A percentile compares a stretch with the other conserved stretches of the same genome.
Evolutionary conservation across 2,329 filamentous ascomycete species (phyloP).

Genomic region (Dactylonectria estremocensis): DNA sequence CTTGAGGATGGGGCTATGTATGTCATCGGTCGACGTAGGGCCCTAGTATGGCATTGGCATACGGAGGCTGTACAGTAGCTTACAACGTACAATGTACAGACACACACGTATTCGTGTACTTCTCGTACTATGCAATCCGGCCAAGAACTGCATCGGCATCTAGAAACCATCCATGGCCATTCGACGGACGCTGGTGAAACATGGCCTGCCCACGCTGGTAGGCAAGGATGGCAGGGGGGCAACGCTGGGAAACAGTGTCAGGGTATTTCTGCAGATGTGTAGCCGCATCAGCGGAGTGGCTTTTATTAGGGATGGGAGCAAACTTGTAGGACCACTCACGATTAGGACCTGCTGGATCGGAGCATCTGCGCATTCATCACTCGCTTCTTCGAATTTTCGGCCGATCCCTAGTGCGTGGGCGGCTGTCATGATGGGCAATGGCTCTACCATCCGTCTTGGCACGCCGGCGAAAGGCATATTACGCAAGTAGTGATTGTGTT

Average conservation of each 20-base stretch:
- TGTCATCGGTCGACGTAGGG: conserved; percentile 25
- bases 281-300: conserved; percentile 38
- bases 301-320: conserved; percentile 24
- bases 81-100: too few relatives aligned
- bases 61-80: conserved; percentile 13
- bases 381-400: conserved; percentile 22
- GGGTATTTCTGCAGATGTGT: conserved; percentile 40
- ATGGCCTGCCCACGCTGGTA: conserved; percentile 34
- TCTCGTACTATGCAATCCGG: conserved; percentile 11
- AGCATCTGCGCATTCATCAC: conserved; percentile 35
- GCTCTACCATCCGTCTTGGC: conserved; percentile 23
- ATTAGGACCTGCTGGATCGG: conserved; percentile 30
- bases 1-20: conserved; percentile 14
- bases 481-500: too few relatives aligned
- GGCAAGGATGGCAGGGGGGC: conserved; percentile 24
- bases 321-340: conserved; percentile 14
- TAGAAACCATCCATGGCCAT: conserved; percentile 27
- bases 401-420: conserved; percentile 25
- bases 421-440: conserved; percentile 23
- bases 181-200: conserved; percentile 44
- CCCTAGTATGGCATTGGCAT: conserved; percentile 20
- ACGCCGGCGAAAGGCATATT: conserved; percentile 22
- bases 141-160: conserved; percentile 16
- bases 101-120: background rate
- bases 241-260: conserved; percentile 28